phyloP scores from a whole-genome alignment of 176 grass and related monocot genomes.

The Puccinellia tenuiflora region DNA sequence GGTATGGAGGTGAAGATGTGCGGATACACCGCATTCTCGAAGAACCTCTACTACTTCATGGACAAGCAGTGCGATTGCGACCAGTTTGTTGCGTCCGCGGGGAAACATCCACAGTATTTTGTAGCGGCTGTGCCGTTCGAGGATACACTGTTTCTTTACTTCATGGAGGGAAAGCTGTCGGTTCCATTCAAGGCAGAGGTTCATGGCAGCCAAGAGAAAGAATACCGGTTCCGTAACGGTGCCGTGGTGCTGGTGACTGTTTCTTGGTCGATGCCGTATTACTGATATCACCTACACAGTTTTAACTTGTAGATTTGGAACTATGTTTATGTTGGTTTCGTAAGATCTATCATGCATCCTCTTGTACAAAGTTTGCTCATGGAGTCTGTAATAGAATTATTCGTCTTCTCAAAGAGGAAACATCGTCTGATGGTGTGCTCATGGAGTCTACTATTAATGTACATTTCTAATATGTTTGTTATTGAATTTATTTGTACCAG shows the following conservation, averaged over 20 bases:
- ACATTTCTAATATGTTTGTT: too few relatives aligned
- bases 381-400: neutral
- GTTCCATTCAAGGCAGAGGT: neutral
- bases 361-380: neutral
- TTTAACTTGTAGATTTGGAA: neutral
- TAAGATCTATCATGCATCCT: neutral
- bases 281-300: neutral
- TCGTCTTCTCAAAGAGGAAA: too few relatives aligned
- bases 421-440: too few relatives aligned
- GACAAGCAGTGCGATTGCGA: neutral
- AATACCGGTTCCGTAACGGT: neutral
- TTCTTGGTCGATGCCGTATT: neutral
- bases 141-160: neutral
- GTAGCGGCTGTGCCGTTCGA: neutral
- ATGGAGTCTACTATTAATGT: too few relatives aligned
- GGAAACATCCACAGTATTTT: neutral
- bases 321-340: neutral
- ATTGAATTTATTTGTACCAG: too few relatives aligned
- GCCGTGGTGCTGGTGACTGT: neutral
- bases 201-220: conserved; percentile 9
- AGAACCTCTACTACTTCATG: neutral
- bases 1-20: neutral
- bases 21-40: neutral
- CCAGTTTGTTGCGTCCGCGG: neutral
- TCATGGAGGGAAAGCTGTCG: neutral